Percentiles rank a stretch among this genome's conserved stretches.
Conservation (phyloP, 257 asterid genomes). For the Echium plantagineum region DNA sequence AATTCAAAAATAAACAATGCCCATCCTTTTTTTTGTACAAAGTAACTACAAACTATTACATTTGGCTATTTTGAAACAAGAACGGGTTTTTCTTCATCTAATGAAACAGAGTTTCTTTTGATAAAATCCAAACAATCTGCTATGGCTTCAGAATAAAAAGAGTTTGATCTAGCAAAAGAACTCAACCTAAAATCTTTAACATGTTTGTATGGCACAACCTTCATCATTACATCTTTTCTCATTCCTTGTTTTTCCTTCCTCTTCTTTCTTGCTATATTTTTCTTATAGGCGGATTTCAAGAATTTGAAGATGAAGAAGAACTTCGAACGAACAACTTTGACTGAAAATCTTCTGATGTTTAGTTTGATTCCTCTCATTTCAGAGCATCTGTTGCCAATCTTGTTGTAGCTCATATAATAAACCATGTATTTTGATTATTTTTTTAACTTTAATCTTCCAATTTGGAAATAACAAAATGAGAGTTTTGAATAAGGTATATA, state of each 20-base stretch:
- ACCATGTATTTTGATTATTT: background rate
- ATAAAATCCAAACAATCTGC: constrained; percentile 53
- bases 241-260: background rate
- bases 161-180: constrained; percentile 29
- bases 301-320: background rate
- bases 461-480: background rate
- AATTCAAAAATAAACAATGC: too few relatives aligned
- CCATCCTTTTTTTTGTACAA: too few relatives aligned
- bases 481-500: background rate
- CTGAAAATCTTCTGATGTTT: background rate
- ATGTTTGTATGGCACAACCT: constrained; percentile 6
- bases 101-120: constrained; percentile 40
- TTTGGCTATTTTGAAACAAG: background rate
- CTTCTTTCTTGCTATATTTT: background rate
- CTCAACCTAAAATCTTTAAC: constrained; percentile 10
- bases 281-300: background rate
- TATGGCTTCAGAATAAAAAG: constrained; percentile 48
- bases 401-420: background rate
- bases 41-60: too few relatives aligned
- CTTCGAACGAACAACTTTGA: background rate
- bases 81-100: constrained; percentile 34
- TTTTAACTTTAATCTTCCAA: too few relatives aligned
- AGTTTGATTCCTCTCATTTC: background rate
- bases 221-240: background rate
- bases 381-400: background rate